phyloP scores from a whole-genome alignment of 768 basidiomycete species.

The Rhizopogon roseolus region DNA sequence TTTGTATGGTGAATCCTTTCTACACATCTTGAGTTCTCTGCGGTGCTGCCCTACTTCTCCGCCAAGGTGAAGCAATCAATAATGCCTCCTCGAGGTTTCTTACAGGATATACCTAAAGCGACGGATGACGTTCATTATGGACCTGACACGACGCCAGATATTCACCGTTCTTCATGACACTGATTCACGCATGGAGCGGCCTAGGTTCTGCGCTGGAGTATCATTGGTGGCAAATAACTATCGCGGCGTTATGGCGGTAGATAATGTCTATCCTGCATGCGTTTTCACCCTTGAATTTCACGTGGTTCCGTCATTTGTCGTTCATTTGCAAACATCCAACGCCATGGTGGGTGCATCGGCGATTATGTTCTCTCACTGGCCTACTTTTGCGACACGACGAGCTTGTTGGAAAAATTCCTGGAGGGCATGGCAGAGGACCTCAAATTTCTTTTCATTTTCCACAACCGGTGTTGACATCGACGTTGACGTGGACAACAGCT shows the following conservation, averaged over 20 bases:
- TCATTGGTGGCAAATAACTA: slow-evolving; percentile 12
- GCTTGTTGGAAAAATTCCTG: too few species aligned
- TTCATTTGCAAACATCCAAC: slow-evolving; percentile 13
- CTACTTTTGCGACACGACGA: neutral
- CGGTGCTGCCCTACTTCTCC: neutral
- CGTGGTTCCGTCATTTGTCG: slow-evolving; percentile 14
- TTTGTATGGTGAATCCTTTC: neutral
- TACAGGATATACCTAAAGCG: slow-evolving; percentile 12
- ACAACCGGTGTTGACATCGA: too few species aligned
- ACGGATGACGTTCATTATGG: slow-evolving; percentile 5
- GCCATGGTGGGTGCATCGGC: neutral
- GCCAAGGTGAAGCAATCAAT: neutral
- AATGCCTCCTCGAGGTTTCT: slow-evolving; percentile 7
- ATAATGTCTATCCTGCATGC: slow-evolving; percentile 14
- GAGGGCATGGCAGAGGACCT: too few species aligned
- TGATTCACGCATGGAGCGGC: slow-evolving; percentile 14
- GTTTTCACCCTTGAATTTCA: slow-evolving; percentile 12
- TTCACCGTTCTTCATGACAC: slow-evolving; percentile 17
- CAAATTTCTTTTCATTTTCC: too few species aligned
- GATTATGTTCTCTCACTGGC: slow-evolving; percentile 3
- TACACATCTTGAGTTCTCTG: neutral
- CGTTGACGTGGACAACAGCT: too few species aligned
- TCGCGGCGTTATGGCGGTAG: slow-evolving; percentile 7
- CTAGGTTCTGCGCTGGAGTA: slow-evolving; percentile 13
- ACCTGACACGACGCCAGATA: slow-evolving; percentile 3